Evolutionary conservation across 2,329 filamentous ascomycete species (phyloP), one percentile per base, ranked within the genome.

Genomic region (Cercospora citrullina): DNA sequence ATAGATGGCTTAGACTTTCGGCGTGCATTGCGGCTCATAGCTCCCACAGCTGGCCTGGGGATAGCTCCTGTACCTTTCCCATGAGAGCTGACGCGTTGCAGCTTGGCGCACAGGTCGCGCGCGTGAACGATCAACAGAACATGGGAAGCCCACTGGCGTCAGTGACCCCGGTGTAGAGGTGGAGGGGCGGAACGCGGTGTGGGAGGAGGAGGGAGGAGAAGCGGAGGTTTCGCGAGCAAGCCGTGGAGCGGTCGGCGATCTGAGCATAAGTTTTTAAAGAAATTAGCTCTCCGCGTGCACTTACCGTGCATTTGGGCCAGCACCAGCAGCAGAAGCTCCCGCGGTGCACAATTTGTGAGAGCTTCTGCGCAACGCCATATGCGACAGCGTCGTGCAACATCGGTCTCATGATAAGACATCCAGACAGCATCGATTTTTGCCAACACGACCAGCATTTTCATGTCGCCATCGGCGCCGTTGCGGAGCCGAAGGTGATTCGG

Each of bases 61-160:
- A 58, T 16, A 31, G 53, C 53, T 30, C 26, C 23, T 30, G 21
- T 57, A n/a, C 23, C 28, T n/a, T 23, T 57, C 53, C 23, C 53
- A 18, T 57, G 53, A 28, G 53, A 33, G 53, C 53, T 58, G 53
- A 58, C 53, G 53, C 53, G 53, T 58, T 58, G 53, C 53, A 30
- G 53, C 53, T 58, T 58, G 53, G 53, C 53, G 16, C n/a, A 12
- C 12, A 48, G 53, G 6, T 23, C 5, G 53, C 53, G 26, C 23
- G 23, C 23, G 53, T 23, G 28, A 30, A 42, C 16, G 36, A 42
- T 42, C 36, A 42, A n/a, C 36, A n/a, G 14, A 39, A 39, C 14
- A 7, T 39, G 0, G 1, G 36, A 0, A 42, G 36, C 36, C 16
- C 36, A 42, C n/a, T 42, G 36, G 36, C 36, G 36, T n/a, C 16